Conservation (phyloP, 352 stramenopile species). For the Phytophthora parvispora region DNA sequence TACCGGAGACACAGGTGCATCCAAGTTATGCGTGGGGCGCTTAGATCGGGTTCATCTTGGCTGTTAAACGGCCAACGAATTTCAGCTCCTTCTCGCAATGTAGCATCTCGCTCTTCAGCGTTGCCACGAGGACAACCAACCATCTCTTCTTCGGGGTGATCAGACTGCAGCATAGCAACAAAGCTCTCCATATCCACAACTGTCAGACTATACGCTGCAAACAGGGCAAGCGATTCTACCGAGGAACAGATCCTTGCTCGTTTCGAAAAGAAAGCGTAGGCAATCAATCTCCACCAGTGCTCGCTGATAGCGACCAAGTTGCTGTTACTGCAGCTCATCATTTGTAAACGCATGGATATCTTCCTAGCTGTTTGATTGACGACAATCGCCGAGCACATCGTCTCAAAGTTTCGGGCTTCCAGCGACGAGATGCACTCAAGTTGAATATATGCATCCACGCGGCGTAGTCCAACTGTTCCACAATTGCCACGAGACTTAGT, state of each 20-base stretch:
- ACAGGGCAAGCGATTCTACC: background rate
- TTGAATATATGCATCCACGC: background rate
- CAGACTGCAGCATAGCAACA: background rate
- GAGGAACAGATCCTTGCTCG: background rate
- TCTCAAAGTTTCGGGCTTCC: background rate
- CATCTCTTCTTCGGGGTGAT: background rate
- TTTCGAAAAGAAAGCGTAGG: background rate
- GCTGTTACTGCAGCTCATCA: background rate
- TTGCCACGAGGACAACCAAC: background rate
- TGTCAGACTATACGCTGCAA: background rate
- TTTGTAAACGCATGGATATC: background rate
- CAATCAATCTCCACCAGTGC: background rate
- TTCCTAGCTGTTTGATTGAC: background rate
- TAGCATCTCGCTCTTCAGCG: too few relatives aligned
- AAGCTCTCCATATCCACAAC: background rate
- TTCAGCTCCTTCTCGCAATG: background rate
- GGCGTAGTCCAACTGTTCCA: too few relatives aligned
- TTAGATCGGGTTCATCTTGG: too few relatives aligned
- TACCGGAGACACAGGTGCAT: too few relatives aligned
- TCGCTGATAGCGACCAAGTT: background rate
- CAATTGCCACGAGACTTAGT: too few relatives aligned
- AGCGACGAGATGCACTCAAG: background rate
- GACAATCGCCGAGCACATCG: too few relatives aligned
- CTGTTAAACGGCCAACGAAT: too few relatives aligned
- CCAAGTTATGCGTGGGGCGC: too few relatives aligned